phyloP scores from a whole-genome alignment of 306 rosid genomes.

The Acacia crassicarpa region DNA sequence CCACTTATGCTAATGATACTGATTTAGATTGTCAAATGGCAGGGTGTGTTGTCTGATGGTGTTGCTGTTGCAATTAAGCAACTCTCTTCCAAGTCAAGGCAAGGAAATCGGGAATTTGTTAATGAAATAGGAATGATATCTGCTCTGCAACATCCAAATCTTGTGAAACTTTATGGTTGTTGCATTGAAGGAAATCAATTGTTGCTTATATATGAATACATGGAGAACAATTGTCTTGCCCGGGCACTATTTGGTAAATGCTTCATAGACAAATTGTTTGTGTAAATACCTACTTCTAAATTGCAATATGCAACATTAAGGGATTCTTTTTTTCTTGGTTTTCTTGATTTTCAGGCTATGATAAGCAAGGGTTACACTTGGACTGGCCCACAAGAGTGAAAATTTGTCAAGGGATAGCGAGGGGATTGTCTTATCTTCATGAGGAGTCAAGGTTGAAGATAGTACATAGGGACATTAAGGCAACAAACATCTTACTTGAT shows the following conservation, averaged over 20 bases:
- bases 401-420: conserved; percentile 73
- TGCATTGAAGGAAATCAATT: conserved; percentile 92
- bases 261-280: conserved; percentile 10
- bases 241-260: conserved; percentile 81
- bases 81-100: conserved; percentile 86
- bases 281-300: background rate
- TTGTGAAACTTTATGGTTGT: conserved; percentile 82
- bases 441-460: conserved; percentile 85
- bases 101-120: conserved; percentile 88
- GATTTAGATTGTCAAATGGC: conserved; percentile 17
- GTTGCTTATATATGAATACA: conserved; percentile 77
- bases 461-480: conserved; percentile 88
- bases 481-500: conserved; percentile 85
- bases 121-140: conserved; percentile 96
- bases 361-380: conserved; percentile 52
- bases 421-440: conserved; percentile 78
- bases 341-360: conserved; percentile 36
- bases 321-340: background rate
- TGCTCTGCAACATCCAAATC: conserved; percentile 89
- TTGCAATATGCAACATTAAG: conserved; percentile 9
- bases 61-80: conserved; percentile 76
- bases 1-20: background rate
- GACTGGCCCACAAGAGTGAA: conserved; percentile 73
- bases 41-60: conserved; percentile 79
- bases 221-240: conserved; percentile 90